Percentiles rank a stretch among this genome's conserved stretches.
Conservation (phyloP, 2,329 filamentous ascomycete genomes). For the Rhynchosporium agropyri region DNA sequence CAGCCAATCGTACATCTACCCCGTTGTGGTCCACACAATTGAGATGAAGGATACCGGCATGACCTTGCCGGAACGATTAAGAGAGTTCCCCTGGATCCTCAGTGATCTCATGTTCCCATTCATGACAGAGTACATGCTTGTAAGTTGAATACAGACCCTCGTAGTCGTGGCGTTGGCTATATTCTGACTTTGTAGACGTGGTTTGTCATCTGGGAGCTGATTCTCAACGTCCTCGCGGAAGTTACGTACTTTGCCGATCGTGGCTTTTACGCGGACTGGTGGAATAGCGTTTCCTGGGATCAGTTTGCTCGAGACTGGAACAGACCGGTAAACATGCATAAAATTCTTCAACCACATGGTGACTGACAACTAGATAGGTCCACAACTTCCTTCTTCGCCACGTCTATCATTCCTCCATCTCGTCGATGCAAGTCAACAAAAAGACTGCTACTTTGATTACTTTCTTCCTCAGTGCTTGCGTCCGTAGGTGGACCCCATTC, state of each 20-base stretch:
- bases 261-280: constrained; percentile 67
- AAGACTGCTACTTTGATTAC: constrained; percentile 62
- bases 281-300: constrained; percentile 59
- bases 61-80: constrained; percentile 61
- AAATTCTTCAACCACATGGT: not conserved
- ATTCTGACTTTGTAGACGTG: constrained; percentile 51
- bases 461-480: constrained; percentile 43
- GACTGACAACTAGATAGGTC: constrained; percentile 3
- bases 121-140: constrained; percentile 70
- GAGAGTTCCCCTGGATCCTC: constrained; percentile 74
- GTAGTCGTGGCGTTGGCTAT: not conserved
- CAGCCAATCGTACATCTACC: constrained; percentile 76
- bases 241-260: constrained; percentile 77
- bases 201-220: constrained; percentile 81
- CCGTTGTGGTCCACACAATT: constrained; percentile 68
- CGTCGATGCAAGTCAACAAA: constrained; percentile 69
- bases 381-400: constrained; percentile 72
- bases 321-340: constrained; percentile 49
- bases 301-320: constrained; percentile 84
- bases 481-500: constrained; percentile 20
- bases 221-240: constrained; percentile 76
- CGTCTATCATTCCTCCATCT: constrained; percentile 79
- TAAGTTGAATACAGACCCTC: constrained; percentile 18
- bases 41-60: constrained; percentile 68
- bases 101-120: constrained; percentile 77